These are phyloP conservation scores for Omphalea diandra DNA, from an alignment of 441 rosid species.

Conservation along the genomic window DNA sequence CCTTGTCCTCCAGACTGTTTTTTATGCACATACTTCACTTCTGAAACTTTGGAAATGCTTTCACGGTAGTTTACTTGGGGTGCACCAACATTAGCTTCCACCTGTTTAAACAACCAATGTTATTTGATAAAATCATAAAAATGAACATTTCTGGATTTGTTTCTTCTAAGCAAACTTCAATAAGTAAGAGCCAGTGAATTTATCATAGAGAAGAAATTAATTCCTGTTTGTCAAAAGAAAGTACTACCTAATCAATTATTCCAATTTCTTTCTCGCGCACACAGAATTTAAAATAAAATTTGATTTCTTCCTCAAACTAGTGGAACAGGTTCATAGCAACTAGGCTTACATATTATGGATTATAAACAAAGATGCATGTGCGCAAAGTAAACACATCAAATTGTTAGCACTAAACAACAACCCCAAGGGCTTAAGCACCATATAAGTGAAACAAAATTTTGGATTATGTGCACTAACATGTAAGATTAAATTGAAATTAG, in stretches of 20 bases:
- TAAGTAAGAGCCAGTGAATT: background rate
- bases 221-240: background rate
- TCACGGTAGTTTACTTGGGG: conserved; percentile 99
- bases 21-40: conserved; percentile 90
- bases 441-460: background rate
- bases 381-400: background rate
- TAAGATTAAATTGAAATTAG: conserved; percentile 3
- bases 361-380: background rate
- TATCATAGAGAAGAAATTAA: background rate
- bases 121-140: background rate
- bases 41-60: conserved; percentile 79
- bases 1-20: conserved; percentile 97
- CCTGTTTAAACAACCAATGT: conserved; percentile 40
- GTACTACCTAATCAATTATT: background rate
- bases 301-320: background rate
- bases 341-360: background rate
- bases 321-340: background rate
- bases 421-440: background rate
- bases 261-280: background rate
- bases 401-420: too few species aligned
- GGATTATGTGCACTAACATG: too few species aligned
- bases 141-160: too few species aligned
- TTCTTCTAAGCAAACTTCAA: too few species aligned
- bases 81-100: conserved; percentile 96
- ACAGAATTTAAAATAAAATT: background rate